phyloP scores from a whole-genome alignment of 768 basidiomycete species.

The Chalciporus sphaerocephalus region DNA sequence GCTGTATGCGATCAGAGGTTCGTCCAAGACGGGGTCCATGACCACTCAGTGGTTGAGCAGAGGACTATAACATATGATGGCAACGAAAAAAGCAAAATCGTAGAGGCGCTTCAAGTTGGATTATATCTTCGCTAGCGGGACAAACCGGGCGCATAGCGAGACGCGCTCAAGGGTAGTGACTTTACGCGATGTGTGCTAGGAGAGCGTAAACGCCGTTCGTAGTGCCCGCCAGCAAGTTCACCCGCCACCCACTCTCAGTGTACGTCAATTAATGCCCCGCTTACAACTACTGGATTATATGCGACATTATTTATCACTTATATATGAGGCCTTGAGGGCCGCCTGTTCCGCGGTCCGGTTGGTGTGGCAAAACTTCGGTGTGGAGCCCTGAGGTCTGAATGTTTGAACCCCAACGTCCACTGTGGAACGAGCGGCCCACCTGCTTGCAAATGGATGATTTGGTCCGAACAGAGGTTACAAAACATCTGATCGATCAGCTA shows the following conservation, averaged over 20 bases:
- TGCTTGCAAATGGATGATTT: too few relatives aligned
- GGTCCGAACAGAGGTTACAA: too few relatives aligned
- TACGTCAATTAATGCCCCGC: slow-evolving; percentile 12
- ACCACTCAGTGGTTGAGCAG: not conserved
- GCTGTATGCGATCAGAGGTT: slow-evolving; percentile 12
- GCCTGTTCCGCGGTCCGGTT: too few relatives aligned
- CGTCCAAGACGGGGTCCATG: slow-evolving; percentile 10
- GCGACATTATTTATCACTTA: too few relatives aligned
- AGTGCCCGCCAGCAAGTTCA: not conserved
- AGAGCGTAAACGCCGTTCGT: slow-evolving; percentile 4
- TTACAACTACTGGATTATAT: too few relatives aligned
- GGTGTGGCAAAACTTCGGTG: too few relatives aligned
- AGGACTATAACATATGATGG: not conserved
- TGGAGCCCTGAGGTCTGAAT: too few relatives aligned
- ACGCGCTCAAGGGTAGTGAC: not conserved
- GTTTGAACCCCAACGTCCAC: too few relatives aligned
- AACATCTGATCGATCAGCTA: too few relatives aligned
- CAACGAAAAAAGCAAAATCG: not conserved
- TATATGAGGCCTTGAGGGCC: too few relatives aligned
- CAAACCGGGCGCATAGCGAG: slow-evolving; percentile 7
- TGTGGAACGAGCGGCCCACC: too few relatives aligned
- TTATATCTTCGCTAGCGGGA: slow-evolving; percentile 13
- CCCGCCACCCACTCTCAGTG: slow-evolving; percentile 2
- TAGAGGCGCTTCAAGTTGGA: not conserved
- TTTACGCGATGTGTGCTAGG: not conserved